Percentiles rank a stretch among this genome's conserved stretches.
These are phyloP conservation scores for Flammula alnicola DNA, from an alignment of 1,284 basidiomycete genomes.

Conservation along the genomic window DNA sequence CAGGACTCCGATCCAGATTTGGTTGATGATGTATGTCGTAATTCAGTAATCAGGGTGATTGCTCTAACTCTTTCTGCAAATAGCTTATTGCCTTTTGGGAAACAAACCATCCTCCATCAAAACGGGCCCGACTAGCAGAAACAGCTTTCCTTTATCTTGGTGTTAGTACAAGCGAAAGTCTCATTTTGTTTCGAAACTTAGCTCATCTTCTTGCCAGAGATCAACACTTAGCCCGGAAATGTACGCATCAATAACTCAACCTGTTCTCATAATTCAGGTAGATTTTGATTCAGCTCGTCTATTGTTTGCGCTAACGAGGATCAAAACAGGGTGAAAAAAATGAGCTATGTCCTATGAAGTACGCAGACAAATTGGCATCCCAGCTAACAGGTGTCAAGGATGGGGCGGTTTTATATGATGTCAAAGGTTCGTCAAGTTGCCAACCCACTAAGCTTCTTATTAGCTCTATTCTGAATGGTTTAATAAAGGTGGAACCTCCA, in stretches of 20 bases:
- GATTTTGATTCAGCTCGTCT: slow-evolving; percentile 16
- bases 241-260: slow-evolving; percentile 58
- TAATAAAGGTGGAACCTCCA: slow-evolving; percentile 50
- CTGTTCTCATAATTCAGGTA: slow-evolving; percentile 76
- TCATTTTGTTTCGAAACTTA: slow-evolving; percentile 6
- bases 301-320: neutral
- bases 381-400: slow-evolving; percentile 53
- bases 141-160: slow-evolving; percentile 60
- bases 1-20: slow-evolving; percentile 60
- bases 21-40: slow-evolving; percentile 55
- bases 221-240: slow-evolving; percentile 51
- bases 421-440: slow-evolving; percentile 55
- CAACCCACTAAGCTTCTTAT: neutral
- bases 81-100: slow-evolving; percentile 73
- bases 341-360: slow-evolving; percentile 55
- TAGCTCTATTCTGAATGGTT: neutral
- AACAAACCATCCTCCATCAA: slow-evolving; percentile 54
- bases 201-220: slow-evolving; percentile 44
- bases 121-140: slow-evolving; percentile 55
- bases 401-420: slow-evolving; percentile 58
- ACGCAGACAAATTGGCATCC: slow-evolving; percentile 57
- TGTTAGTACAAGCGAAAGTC: slow-evolving; percentile 47
- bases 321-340: slow-evolving; percentile 60
- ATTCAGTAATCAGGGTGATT: neutral
- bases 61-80: slow-evolving; percentile 9